Evolutionary conservation across 225 moss, liverwort and hornwort genomes (phyloP).

Genomic region (Asterella californica): DNA sequence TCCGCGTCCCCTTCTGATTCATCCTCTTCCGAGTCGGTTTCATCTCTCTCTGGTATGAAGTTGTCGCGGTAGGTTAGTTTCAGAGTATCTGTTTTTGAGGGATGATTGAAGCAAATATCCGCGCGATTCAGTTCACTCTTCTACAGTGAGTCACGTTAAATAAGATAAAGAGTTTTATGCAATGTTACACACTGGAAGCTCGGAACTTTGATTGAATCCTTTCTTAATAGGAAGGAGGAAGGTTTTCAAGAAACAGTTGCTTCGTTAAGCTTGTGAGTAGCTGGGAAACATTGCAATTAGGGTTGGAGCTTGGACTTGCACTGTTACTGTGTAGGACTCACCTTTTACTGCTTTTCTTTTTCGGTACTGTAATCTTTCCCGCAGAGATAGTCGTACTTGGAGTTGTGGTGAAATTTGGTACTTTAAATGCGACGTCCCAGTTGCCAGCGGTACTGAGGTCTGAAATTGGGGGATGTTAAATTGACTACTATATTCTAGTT

Average conservation of each 20-base stretch:
- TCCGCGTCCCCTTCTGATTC: conserved; percentile 9
- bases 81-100: not conserved
- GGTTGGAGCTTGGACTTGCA: not conserved
- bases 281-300: conserved; percentile 3
- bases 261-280: too few relatives aligned
- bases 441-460: not conserved
- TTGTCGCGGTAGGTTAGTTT: not conserved
- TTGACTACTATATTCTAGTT: too few relatives aligned
- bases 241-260: too few relatives aligned
- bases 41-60: conserved; percentile 17
- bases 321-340: not conserved
- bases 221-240: too few relatives aligned
- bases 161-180: too few relatives aligned
- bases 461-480: not conserved
- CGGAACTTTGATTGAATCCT: not conserved
- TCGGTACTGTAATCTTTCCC: not conserved
- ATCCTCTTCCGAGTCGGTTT: conserved; percentile 5
- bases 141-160: not conserved
- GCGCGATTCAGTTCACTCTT: not conserved
- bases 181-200: too few relatives aligned
- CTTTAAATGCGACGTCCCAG: not conserved
- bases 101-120: not conserved
- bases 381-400: too few relatives aligned
- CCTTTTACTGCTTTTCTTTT: not conserved
- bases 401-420: too few relatives aligned